phyloP scores from a whole-genome alignment of 106 monocot genomes.

The Dioscorea dumetorum region DNA sequence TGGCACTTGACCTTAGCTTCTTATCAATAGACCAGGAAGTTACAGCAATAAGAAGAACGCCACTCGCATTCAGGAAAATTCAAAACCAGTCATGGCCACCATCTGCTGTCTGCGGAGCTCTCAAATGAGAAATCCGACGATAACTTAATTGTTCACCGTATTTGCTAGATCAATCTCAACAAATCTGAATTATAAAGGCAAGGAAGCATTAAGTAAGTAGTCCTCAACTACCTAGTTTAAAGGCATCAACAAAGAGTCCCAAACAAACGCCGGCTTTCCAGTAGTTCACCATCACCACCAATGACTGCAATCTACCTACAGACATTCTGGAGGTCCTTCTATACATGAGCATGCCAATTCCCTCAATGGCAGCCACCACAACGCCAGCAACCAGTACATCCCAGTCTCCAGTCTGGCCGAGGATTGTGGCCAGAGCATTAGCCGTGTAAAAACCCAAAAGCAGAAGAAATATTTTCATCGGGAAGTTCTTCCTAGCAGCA shows the following conservation, averaged over 20 bases:
- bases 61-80: no score
- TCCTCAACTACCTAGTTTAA: conserved; percentile 85
- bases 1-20: no score
- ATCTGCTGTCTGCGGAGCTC: no score
- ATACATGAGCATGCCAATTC: conserved; percentile 94
- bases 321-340: conserved; percentile 38
- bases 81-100: no score
- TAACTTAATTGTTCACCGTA: no score
- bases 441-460: conserved; percentile 95
- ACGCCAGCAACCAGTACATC: conserved; percentile 93
- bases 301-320: conserved; percentile 44
- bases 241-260: conserved; percentile 95
- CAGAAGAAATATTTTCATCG: conserved; percentile 86
- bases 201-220: no score
- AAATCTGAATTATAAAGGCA: no score
- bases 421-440: conserved; percentile 87
- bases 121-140: no score
- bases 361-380: conserved; percentile 86
- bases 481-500: conserved; percentile 65
- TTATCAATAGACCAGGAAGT: no score
- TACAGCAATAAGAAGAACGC: no score
- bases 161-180: no score
- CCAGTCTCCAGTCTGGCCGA: conserved; percentile 98
- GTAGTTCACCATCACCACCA: conserved; percentile 74
- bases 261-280: conserved; percentile 97